Conservation (phyloP, 2,329 filamentous ascomycete genomes). For the Epichloe sylvatica region DNA sequence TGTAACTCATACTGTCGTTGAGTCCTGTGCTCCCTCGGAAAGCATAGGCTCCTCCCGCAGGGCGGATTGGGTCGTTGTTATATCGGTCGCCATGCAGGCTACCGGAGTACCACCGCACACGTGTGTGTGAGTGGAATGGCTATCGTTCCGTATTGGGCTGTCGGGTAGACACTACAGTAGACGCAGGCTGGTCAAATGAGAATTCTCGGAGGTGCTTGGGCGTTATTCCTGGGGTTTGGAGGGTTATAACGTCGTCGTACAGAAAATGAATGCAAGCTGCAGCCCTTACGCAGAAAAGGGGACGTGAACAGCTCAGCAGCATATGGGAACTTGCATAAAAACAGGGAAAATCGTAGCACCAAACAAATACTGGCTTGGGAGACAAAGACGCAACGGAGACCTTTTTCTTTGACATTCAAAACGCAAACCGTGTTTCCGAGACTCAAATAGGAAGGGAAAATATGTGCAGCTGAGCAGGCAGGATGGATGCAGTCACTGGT, state of each 20-base stretch:
- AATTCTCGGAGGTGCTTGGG: constrained; percentile 8
- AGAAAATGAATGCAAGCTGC: constrained; percentile 5
- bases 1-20: constrained; percentile 29
- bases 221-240: constrained; percentile 3
- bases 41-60: constrained; percentile 9
- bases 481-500: constrained; percentile 14
- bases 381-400: constrained; percentile 7
- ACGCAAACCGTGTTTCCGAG: not conserved
- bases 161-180: constrained; percentile 18
- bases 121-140: not conserved
- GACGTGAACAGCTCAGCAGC: not conserved
- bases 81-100: constrained; percentile 20
- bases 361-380: constrained; percentile 3
- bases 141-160: constrained; percentile 17
- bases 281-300: constrained; percentile 1
- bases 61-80: constrained; percentile 17
- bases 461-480: constrained; percentile 14
- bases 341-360: not conserved
- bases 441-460: not conserved
- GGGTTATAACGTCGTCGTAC: constrained; percentile 5
- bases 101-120: not conserved
- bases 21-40: constrained; percentile 13
- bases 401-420: constrained; percentile 6
- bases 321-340: not conserved
- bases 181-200: constrained; percentile 6